These are phyloP conservation scores for Osmanthus fragrans DNA, from an alignment of 257 asterid species.

Conservation along the genomic window DNA sequence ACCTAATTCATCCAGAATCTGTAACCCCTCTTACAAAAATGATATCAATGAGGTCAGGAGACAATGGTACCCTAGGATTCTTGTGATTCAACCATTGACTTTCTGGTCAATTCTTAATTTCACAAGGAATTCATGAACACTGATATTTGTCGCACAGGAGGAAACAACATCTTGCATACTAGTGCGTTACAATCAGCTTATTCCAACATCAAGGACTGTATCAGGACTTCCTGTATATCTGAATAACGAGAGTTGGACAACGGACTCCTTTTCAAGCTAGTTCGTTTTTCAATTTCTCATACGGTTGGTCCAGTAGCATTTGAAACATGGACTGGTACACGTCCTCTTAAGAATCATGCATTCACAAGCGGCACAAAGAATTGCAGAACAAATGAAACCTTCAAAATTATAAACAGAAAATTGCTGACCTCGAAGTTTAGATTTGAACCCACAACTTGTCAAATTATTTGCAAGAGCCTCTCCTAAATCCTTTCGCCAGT, in stretches of 20 bases:
- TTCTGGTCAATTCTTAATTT: neutral
- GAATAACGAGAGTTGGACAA: neutral
- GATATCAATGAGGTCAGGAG: neutral
- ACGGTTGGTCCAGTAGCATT: slow-evolving; percentile 3
- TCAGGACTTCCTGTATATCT: neutral
- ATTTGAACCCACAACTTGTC: slow-evolving; percentile 80
- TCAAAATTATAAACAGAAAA: slow-evolving; percentile 12
- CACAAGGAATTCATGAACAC: no score
- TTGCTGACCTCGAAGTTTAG: slow-evolving; percentile 71
- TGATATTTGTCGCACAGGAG: neutral
- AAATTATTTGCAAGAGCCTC: slow-evolving; percentile 94
- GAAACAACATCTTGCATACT: neutral
- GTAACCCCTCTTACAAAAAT: neutral
- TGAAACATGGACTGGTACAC: slow-evolving; percentile 7
- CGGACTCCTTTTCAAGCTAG: neutral
- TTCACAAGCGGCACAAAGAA: slow-evolving; percentile 22
- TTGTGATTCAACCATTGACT: neutral
- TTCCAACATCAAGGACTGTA: neutral
- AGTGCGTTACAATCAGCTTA: neutral
- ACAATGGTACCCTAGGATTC: neutral
- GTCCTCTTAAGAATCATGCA: slow-evolving; percentile 8
- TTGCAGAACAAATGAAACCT: slow-evolving; percentile 8
- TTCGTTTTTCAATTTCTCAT: neutral
- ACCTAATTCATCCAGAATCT: neutral
- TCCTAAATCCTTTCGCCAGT: slow-evolving; percentile 85